Conservation (phyloP, 2,329 filamentous ascomycete genomes). For the Aspergillus hortae region DNA sequence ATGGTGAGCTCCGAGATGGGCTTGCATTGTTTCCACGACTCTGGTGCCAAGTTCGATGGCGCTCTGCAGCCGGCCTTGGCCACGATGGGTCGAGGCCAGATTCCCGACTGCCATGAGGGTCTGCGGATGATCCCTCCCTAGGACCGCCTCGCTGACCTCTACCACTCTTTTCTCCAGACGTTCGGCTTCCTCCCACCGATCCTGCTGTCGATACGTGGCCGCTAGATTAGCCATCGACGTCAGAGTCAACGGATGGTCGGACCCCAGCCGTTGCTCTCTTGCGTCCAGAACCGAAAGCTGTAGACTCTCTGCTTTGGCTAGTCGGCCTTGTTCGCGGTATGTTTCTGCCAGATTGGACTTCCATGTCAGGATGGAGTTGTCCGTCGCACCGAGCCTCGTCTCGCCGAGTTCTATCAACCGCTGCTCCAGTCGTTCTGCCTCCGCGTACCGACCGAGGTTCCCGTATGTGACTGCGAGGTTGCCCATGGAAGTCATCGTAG, state of each 20-base stretch:
- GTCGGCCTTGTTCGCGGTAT: conserved; percentile 5
- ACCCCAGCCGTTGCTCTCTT: not conserved
- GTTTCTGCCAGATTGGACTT: conserved; percentile 8
- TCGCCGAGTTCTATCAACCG: conserved; percentile 3
- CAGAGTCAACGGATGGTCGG: conserved; percentile 1
- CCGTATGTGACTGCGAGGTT: conserved; percentile 7
- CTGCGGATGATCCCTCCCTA: conserved; percentile 10
- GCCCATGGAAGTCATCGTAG: conserved; percentile 7
- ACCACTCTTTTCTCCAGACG: conserved; percentile 6
- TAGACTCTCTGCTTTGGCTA: conserved; percentile 4
- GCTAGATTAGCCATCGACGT: conserved; percentile 10
- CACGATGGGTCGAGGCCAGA: conserved; percentile 6
- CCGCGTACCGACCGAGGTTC: conserved; percentile 5
- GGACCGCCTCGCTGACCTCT: conserved; percentile 1
- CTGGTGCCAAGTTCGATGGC: conserved; percentile 2
- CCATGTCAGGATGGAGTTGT: conserved; percentile 2
- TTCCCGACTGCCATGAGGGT: conserved; percentile 8
- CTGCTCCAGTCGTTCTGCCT: conserved; percentile 4
- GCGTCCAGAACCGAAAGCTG: conserved; percentile 4
- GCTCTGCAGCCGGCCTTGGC: conserved; percentile 4
- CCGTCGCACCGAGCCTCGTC: not conserved
- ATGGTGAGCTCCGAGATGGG: not conserved
- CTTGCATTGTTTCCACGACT: conserved; percentile 3
- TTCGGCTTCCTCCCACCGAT: conserved; percentile 9
- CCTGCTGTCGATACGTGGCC: conserved; percentile 4